Base-by-base conservation (phyloP, 257 asterid genomes). In the Lantana camara region DNA sequence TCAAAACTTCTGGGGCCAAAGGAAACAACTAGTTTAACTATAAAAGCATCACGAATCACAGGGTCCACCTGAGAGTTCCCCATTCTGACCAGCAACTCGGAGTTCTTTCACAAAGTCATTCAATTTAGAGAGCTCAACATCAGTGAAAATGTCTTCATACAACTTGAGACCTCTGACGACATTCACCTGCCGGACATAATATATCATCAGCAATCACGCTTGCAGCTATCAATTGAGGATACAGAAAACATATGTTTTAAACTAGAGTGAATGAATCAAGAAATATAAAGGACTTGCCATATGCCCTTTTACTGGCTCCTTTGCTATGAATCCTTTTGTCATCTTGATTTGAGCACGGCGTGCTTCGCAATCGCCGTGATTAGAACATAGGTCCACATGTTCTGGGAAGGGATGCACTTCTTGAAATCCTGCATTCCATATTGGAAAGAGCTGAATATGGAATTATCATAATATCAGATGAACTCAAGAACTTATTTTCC, bases 61-160 rank as follows among this genome's bases (percentile, higher is more conserved):
- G 85, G 88, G 77, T 72, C 91, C 95, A 87, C 99, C 99, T 89
- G 96, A 87, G 89, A 93, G 97, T 85, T 90, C 91, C 60, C 97
- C 99, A 67, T 84, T 90, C 80, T 77, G 89, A 72, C 99, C 99
- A 79, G 99, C 91, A 66, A 77, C 85, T 68, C 97, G 89, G 70
- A 93, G 92, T 67, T 85, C 95, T 73, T 73, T 82, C 77, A 85
- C 97, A 71, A 85, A 85, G 78, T 89, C 89, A 61, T 76, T 83
- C 82, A 93, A 77, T 74, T 85, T 93, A 46, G 91, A 77, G 67
- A 93, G 84, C 87, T 90, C 97, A 58, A 63, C 67, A 16, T 78
- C 88, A 30, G 86, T 85, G 73, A 93, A 90, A 21, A 93, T 62
- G 68, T 79, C 91, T 75, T 93, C 99, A 32, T 87, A 87, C 69